These are phyloP conservation scores for Diversispora epigaea DNA, from an alignment of 192 early-diverging fungal species.

Conservation along the genomic window DNA sequence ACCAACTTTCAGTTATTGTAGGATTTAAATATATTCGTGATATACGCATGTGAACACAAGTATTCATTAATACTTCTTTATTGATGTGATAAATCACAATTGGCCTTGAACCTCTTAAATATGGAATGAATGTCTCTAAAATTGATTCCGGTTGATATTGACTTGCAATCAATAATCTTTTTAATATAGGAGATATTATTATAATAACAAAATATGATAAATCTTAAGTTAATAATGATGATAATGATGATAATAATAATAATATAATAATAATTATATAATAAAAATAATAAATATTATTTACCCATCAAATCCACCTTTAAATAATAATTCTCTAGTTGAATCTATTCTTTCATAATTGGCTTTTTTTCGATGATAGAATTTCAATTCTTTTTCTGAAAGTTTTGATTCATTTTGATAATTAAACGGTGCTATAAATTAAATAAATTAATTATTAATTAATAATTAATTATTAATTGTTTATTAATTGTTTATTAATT, in stretches of 20 bases:
- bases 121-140: slow-evolving; percentile 67
- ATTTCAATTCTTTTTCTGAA: slow-evolving; percentile 50
- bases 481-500: too few species aligned
- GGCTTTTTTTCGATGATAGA: slow-evolving; percentile 54
- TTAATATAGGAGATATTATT: too few species aligned
- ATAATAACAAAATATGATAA: too few species aligned
- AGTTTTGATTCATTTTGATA: slow-evolving; percentile 54
- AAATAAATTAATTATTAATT: not conserved
- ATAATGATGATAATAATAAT: not conserved
- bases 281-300: not conserved
- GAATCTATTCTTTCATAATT: slow-evolving; percentile 51
- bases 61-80: slow-evolving; percentile 64
- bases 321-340: slow-evolving; percentile 50
- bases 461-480: too few species aligned
- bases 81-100: slow-evolving; percentile 78
- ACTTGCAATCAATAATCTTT: slow-evolving; percentile 75
- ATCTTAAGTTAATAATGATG: too few species aligned
- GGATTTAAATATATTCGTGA: slow-evolving; percentile 74
- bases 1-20: slow-evolving; percentile 87
- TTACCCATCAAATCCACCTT: slow-evolving; percentile 69
- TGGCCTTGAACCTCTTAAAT: slow-evolving; percentile 79
- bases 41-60: slow-evolving; percentile 65
- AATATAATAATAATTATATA: not conserved
- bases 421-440: slow-evolving; percentile 48
- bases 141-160: slow-evolving; percentile 74